These are phyloP conservation scores for Plasmopara muralis DNA, from an alignment of 352 stramenopile species.

Conservation along the genomic window DNA sequence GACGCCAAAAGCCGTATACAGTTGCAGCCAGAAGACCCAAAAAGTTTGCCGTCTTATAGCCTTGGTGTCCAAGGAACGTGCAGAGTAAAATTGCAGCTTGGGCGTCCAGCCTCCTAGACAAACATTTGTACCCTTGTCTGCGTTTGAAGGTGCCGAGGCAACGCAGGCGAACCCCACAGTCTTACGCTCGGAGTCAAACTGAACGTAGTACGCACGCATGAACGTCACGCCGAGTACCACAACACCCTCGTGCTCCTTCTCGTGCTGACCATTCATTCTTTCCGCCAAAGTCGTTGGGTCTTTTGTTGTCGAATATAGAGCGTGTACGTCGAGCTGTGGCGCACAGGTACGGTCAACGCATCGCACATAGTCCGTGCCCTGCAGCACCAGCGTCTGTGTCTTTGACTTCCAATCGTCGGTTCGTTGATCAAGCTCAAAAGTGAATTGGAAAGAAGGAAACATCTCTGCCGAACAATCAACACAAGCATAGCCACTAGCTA, in stretches of 20 bases:
- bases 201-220: conserved; percentile 59
- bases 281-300: conserved; percentile 11
- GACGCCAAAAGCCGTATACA: conserved; percentile 28
- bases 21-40: conserved; percentile 33
- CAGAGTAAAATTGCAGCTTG: conserved; percentile 34
- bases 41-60: conserved; percentile 16
- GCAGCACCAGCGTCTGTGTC: conserved; percentile 33
- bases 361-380: conserved; percentile 55
- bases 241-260: conserved; percentile 21
- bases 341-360: conserved; percentile 49
- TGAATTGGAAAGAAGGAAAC: conserved; percentile 50
- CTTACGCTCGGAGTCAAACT: conserved; percentile 41
- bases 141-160: conserved; percentile 1
- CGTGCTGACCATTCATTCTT: conserved; percentile 8
- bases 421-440: conserved; percentile 21
- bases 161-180: conserved; percentile 48
- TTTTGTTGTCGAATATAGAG: conserved; percentile 27
- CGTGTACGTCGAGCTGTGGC: conserved; percentile 51
- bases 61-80: conserved; percentile 16
- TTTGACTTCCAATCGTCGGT: not conserved
- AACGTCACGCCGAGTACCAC: conserved; percentile 60
- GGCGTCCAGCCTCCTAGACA: conserved; percentile 33
- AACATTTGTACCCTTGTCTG: not conserved
- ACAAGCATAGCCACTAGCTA: conserved; percentile 41
- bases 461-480: conserved; percentile 35